phyloP scores from a whole-genome alignment of 495 filamentous ascomycete genomes.

The Hypoxylon lienhwacheense region DNA sequence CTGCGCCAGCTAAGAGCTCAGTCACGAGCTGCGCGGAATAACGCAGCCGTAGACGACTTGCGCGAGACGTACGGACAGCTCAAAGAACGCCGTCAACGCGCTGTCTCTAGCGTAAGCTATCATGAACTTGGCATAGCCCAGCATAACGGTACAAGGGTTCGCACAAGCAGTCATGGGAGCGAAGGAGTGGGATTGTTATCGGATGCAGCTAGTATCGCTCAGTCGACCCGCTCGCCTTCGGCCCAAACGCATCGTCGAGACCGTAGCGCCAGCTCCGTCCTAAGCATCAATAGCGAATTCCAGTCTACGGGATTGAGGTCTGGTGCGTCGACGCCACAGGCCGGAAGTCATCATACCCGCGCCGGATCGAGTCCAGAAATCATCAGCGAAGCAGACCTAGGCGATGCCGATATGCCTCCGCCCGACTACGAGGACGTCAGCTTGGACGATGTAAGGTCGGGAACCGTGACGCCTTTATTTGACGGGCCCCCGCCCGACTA shows the following conservation, averaged over 20 bases:
- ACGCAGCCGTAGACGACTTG: slow-evolving; percentile 50
- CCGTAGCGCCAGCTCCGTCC: slow-evolving; percentile 48
- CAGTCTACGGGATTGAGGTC: slow-evolving; percentile 40
- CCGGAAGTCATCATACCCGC: slow-evolving; percentile 30
- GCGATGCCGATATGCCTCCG: slow-evolving; percentile 52
- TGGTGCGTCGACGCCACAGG: slow-evolving; percentile 42
- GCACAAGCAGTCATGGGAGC: slow-evolving; percentile 77
- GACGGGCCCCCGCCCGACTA: slow-evolving; percentile 57
- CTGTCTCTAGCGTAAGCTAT: slow-evolving; percentile 84
- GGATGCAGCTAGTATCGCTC: slow-evolving; percentile 64
- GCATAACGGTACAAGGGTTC: slow-evolving; percentile 84
- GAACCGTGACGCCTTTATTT: slow-evolving; percentile 39
- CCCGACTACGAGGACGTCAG: slow-evolving; percentile 60
- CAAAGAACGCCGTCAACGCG: slow-evolving; percentile 64
- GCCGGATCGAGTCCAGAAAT: slow-evolving; percentile 46
- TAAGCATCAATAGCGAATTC: slow-evolving; percentile 51
- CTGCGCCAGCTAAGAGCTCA: slow-evolving; percentile 60
- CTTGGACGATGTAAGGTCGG: slow-evolving; percentile 47
- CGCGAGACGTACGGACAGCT: slow-evolving; percentile 69
- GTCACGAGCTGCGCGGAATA: slow-evolving; percentile 43
- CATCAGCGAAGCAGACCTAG: slow-evolving; percentile 48
- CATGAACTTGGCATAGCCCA: slow-evolving; percentile 81
- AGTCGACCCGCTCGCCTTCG: slow-evolving; percentile 37
- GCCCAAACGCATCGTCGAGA: slow-evolving; percentile 32
- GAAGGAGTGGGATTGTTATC: slow-evolving; percentile 74